phyloP scores from a whole-genome alignment of 2,329 filamentous ascomycete genomes.

The Beauveria sp. region DNA sequence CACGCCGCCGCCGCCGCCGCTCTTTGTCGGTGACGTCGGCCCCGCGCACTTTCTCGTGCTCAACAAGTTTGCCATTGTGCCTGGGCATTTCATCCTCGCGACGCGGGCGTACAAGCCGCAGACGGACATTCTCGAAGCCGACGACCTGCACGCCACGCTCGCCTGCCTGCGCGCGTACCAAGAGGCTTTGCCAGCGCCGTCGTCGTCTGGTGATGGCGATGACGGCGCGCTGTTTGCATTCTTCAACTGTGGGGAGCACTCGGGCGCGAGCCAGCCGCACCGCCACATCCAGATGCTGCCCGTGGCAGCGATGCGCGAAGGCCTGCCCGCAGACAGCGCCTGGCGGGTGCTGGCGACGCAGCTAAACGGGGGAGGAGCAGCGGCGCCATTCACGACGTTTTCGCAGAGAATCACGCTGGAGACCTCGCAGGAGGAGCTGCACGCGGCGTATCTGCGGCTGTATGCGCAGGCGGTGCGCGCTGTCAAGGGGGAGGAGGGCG shows the following conservation, averaged over 20 bases:
- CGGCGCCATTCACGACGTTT: constrained; percentile 39
- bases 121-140: constrained; percentile 51
- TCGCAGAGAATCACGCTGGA: constrained; percentile 27
- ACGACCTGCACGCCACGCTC: constrained; percentile 54
- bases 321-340: constrained; percentile 26
- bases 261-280: constrained; percentile 65
- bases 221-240: constrained; percentile 50
- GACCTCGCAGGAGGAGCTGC: constrained; percentile 30
- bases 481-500: constrained; percentile 18
- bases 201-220: not conserved
- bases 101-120: constrained; percentile 59
- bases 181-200: constrained; percentile 2
- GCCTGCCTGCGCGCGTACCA: constrained; percentile 53
- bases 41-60: constrained; percentile 57
- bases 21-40: constrained; percentile 44
- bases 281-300: constrained; percentile 66
- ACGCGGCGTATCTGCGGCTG: constrained; percentile 37
- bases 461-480: constrained; percentile 39
- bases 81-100: constrained; percentile 64
- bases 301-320: constrained; percentile 53
- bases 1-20: constrained; percentile 33
- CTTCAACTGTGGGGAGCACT: constrained; percentile 63
- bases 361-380: constrained; percentile 17
- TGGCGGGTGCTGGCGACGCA: constrained; percentile 45
- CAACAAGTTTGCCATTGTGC: constrained; percentile 68